Percentiles rank a stretch among this genome's conserved stretches.
Conservation (phyloP, 2,329 filamentous ascomycete genomes). For the Triangularia setosa region DNA sequence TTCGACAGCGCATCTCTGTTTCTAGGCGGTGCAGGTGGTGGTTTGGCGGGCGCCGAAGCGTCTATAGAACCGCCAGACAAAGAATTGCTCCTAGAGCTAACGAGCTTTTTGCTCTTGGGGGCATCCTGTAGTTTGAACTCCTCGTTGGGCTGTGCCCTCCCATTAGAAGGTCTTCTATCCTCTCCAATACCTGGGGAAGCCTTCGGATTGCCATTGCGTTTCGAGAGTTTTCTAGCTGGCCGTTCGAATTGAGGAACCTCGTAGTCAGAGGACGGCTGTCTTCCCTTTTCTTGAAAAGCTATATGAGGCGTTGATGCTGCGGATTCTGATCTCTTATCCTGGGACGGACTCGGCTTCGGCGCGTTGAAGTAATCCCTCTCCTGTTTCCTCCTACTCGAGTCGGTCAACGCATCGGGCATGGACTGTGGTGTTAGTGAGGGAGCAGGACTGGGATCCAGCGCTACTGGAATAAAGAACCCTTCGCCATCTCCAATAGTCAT, state of each 20-base stretch:
- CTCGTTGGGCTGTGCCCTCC: slow-evolving; percentile 39
- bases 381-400: slow-evolving; percentile 43
- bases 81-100: slow-evolving; percentile 42
- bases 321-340: slow-evolving; percentile 47
- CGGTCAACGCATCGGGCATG: slow-evolving; percentile 43
- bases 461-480: slow-evolving; percentile 73
- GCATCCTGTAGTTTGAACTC: slow-evolving; percentile 79
- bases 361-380: slow-evolving; percentile 59
- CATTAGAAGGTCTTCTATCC: slow-evolving; percentile 38
- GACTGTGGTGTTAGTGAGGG: slow-evolving; percentile 53
- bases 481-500: slow-evolving; percentile 51
- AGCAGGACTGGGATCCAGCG: slow-evolving; percentile 65
- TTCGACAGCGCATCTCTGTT: slow-evolving; percentile 17
- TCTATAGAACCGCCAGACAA: slow-evolving; percentile 41
- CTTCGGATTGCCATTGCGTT: slow-evolving; percentile 34
- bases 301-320: slow-evolving; percentile 75
- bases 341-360: slow-evolving; percentile 37
- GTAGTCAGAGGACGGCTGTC: slow-evolving; percentile 59
- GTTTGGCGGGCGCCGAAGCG: slow-evolving; percentile 27
- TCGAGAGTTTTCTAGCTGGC: slow-evolving; percentile 46
- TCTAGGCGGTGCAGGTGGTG: slow-evolving; percentile 18
- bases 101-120: slow-evolving; percentile 58
- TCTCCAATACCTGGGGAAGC: slow-evolving; percentile 34
- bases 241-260: slow-evolving; percentile 50
- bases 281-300: slow-evolving; percentile 80